Evolutionary conservation across 2,329 filamentous ascomycete species (phyloP).

Genomic region (Talaromyces sp.): DNA sequence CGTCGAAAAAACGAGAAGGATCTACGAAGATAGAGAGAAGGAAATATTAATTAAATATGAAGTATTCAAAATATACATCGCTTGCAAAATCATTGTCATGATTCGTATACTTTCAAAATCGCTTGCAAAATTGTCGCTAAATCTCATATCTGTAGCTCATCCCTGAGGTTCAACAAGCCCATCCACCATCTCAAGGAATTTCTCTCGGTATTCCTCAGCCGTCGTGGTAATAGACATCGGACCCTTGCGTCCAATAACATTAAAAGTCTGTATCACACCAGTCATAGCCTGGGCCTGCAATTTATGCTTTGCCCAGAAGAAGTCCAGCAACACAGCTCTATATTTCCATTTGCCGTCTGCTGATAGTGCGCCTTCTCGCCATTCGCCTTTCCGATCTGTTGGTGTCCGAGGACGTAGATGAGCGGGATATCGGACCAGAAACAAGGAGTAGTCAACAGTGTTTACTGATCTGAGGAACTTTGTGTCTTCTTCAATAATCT

Average conservation of each 20-base stretch:
- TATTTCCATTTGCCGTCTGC: conserved; percentile 66
- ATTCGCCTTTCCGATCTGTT: conserved; percentile 43
- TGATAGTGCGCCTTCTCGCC: conserved; percentile 63
- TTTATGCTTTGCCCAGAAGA: conserved; percentile 77
- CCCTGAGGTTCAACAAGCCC: conserved; percentile 42
- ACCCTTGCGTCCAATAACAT: conserved; percentile 61
- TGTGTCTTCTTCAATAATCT: conserved; percentile 61
- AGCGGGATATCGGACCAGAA: conserved; percentile 61
- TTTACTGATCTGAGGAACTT: conserved; percentile 61
- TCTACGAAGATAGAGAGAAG: neutral
- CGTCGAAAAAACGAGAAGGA: neutral
- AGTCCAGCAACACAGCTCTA: conserved; percentile 67
- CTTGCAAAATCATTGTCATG: neutral
- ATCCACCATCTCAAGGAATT: conserved; percentile 55
- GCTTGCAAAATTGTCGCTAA: neutral
- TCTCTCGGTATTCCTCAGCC: conserved; percentile 63
- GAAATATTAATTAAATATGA: neutral
- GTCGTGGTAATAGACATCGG: conserved; percentile 75
- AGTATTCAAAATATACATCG: neutral
- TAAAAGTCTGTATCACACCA: conserved; percentile 62
- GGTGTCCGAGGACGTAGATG: conserved; percentile 35
- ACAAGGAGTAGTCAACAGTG: conserved; percentile 73
- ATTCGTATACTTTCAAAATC: neutral
- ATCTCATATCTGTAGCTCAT: neutral
- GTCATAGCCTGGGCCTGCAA: conserved; percentile 66